Conservation (phyloP, 2,329 filamentous ascomycete genomes). For the Colletotrichum trifolii region DNA sequence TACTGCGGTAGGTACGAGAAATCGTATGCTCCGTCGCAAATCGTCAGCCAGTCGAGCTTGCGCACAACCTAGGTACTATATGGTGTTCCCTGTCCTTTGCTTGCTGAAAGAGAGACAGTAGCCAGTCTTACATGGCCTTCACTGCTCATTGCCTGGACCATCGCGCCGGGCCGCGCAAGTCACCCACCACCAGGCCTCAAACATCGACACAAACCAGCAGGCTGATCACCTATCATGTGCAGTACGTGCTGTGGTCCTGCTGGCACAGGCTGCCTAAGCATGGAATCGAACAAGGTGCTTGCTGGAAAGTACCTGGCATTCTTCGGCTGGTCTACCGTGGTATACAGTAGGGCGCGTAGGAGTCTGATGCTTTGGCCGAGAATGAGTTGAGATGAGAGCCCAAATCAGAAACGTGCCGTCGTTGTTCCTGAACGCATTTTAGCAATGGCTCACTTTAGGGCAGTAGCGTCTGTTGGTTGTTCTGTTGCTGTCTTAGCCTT, state of each 20-base stretch:
- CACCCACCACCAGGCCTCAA: conserved; percentile 9
- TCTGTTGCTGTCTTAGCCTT: conserved; percentile 18
- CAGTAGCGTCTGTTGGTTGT: conserved; percentile 16
- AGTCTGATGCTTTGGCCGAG: conserved; percentile 10
- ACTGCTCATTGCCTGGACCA: background rate
- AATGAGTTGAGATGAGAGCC: conserved; percentile 30
- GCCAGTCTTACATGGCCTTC: too few relatives aligned
- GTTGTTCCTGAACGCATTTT: conserved; percentile 26
- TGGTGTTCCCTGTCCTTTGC: conserved; percentile 8
- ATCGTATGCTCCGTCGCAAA: background rate
- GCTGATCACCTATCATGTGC: background rate
- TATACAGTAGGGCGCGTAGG: background rate
- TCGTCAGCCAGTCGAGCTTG: conserved; percentile 18
- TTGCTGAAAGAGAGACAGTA: background rate
- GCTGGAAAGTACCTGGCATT: too few relatives aligned
- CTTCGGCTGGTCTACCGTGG: too few relatives aligned
- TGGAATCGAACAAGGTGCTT: too few relatives aligned
- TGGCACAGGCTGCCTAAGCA: too few relatives aligned
- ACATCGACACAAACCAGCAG: conserved; percentile 10
- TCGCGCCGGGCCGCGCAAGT: conserved; percentile 23
- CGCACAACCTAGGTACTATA: conserved; percentile 4
- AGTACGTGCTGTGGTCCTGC: background rate
- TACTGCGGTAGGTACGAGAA: too few relatives aligned
- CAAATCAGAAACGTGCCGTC: background rate
- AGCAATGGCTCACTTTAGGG: conserved; percentile 6